Percentiles rank a stretch among this genome's conserved stretches.
phyloP scores from a whole-genome alignment of 2,329 filamentous ascomycete genomes.

The Fusarium haematococcum region DNA sequence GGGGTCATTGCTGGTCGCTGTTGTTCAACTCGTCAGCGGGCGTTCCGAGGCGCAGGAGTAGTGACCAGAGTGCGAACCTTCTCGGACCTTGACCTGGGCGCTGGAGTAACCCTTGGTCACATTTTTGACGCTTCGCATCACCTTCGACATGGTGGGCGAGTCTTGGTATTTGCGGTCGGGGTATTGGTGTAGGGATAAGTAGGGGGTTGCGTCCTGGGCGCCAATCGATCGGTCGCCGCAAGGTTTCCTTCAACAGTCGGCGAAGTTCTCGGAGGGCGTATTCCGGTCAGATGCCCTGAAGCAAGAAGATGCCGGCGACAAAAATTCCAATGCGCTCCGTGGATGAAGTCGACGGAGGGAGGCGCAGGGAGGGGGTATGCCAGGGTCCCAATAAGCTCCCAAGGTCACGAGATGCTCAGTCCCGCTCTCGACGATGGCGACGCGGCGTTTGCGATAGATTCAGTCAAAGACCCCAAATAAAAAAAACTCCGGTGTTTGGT shows the following conservation, averaged over 20 bases:
- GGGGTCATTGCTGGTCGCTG: slow-evolving; percentile 98
- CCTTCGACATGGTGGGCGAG: slow-evolving; percentile 83
- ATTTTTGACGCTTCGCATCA: slow-evolving; percentile 98
- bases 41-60: not conserved
- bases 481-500: slow-evolving; percentile 15
- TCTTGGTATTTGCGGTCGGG: slow-evolving; percentile 15
- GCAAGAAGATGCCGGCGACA: slow-evolving; percentile 28
- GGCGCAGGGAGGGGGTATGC: slow-evolving; percentile 35
- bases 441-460: slow-evolving; percentile 26
- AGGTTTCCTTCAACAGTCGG: slow-evolving; percentile 20
- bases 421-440: slow-evolving; percentile 20
- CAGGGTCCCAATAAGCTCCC: slow-evolving; percentile 35
- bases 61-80: slow-evolving; percentile 72
- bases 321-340: slow-evolving; percentile 32
- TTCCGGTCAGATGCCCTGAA: slow-evolving; percentile 5
- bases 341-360: slow-evolving; percentile 23
- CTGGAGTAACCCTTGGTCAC: slow-evolving; percentile 98
- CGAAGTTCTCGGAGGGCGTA: slow-evolving; percentile 8
- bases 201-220: slow-evolving; percentile 34
- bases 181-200: slow-evolving; percentile 6
- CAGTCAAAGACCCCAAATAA: slow-evolving; percentile 6
- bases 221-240: slow-evolving; percentile 36
- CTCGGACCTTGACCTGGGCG: slow-evolving; percentile 97
- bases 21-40: slow-evolving; percentile 35
- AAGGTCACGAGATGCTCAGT: slow-evolving; percentile 37